Evolutionary conservation across 176 grass and related monocot species (phyloP).

Genomic region (Avena sativa): DNA sequence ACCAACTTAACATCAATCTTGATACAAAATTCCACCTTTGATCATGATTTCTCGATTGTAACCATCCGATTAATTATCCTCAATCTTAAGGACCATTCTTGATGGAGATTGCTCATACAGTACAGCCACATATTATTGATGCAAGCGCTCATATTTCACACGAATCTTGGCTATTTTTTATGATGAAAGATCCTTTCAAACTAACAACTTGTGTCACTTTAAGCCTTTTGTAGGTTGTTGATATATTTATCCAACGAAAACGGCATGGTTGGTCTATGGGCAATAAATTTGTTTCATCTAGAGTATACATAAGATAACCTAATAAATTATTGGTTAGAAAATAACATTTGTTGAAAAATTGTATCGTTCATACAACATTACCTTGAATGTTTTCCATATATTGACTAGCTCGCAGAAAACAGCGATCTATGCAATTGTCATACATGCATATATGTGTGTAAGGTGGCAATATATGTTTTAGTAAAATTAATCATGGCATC

Average conservation of each 20-base stretch:
- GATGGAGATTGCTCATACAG: slow-evolving; percentile 29
- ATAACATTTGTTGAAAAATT: neutral
- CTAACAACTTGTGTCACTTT: neutral
- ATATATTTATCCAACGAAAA: neutral
- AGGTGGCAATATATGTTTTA: neutral
- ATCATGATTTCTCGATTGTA: neutral
- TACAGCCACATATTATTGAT: slow-evolving; percentile 1
- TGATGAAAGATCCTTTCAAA: neutral
- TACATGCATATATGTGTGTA: no score
- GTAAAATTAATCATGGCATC: neutral
- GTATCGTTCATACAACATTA: neutral
- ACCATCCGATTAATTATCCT: slow-evolving; percentile 11
- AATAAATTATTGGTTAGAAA: neutral
- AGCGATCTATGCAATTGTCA: neutral
- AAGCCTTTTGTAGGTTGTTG: neutral
- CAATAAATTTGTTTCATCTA: neutral
- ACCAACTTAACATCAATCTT: slow-evolving; percentile 7
- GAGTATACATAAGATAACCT: neutral
- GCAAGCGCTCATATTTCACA: neutral
- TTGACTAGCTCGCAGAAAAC: neutral
- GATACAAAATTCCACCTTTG: slow-evolving; percentile 5
- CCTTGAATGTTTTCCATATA: neutral
- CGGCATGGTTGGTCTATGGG: neutral
- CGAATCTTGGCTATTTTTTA: slow-evolving; percentile 8
- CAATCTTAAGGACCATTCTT: slow-evolving; percentile 6